Base-by-base conservation (phyloP, 352 stramenopile genomes). In the Phytopythium montanum region DNA sequence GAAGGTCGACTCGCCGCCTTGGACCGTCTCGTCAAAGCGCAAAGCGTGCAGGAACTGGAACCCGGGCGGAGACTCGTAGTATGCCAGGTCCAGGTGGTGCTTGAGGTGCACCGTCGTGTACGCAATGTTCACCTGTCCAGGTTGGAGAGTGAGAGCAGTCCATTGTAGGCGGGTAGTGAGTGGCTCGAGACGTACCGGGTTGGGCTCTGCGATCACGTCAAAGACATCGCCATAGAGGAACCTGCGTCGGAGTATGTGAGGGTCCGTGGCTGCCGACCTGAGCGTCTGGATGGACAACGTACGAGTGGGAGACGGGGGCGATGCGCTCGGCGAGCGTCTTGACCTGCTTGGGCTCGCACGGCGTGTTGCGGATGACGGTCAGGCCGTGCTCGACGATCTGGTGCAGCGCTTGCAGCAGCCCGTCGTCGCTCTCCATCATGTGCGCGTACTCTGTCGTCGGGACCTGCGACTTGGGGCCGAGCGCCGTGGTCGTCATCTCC, bases 21-120 rank as follows among this genome's bases (percentile, higher is more conserved):
- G 69, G 10, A 98, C 86, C 6, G 80, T 91, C 42, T 82, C 62
- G 54, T 96, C 88, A 46, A 97, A 97, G 49, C 72, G 73, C 8
- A 97, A 64, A 52, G 94, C 97, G 68, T 98, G 94, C 38, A 99
- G 70, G 23, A 98, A 77, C 75, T 99, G 96, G 34, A 99, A 69
- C 25, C 95, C 95, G 13, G 96, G 96, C n/a, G 93, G 91, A 6
- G 90, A 98, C 75, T 99, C 96, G 70, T 98, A 99, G 74, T 98
- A 99, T 7, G 90, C 87, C 58, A 99, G 74, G 69, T 99, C 96
- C 69, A 98, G 76, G 72, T 99, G 96, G 53, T 91, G 94, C 64
- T 94, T 91, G 31, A 99, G 68, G 26, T 81, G 79, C 36, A 88
- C 64, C 10, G 81, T 91, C 38, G 94, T 98, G 72, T 98, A 98